phyloP scores from a whole-genome alignment of 2,329 filamentous ascomycete genomes.

The Apiospora koreana region DNA sequence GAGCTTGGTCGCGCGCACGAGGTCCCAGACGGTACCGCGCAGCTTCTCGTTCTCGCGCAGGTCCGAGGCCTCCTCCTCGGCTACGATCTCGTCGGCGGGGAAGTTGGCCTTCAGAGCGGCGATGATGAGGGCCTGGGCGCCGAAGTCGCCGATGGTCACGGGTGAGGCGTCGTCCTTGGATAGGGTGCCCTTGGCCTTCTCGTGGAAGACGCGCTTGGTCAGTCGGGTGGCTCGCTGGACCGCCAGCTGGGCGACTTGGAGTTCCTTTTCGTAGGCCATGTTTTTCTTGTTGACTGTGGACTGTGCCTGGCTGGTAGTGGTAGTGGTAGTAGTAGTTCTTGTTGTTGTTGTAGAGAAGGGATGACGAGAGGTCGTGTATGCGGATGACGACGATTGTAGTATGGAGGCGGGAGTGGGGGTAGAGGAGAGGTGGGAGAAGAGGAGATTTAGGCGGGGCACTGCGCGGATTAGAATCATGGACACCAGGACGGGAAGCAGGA shows the following conservation, averaged over 20 bases:
- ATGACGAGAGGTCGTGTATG: background rate
- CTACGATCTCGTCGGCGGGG: conserved; percentile 87
- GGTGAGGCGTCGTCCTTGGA: conserved; percentile 95
- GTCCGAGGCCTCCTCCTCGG: conserved; percentile 87
- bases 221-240: conserved; percentile 74
- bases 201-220: conserved; percentile 77
- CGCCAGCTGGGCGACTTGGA: conserved; percentile 72
- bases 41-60: conserved; percentile 72
- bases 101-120: conserved; percentile 86
- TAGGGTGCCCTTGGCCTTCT: conserved; percentile 91
- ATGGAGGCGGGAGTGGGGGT: conserved; percentile 20
- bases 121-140: conserved; percentile 95
- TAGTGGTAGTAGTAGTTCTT: conserved; percentile 9
- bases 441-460: conserved; percentile 12
- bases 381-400: background rate
- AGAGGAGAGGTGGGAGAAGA: conserved; percentile 7
- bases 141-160: conserved; percentile 97
- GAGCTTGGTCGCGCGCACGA: conserved; percentile 74
- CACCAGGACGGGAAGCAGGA: conserved; percentile 7
- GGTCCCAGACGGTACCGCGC: conserved; percentile 77
- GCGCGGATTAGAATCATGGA: conserved; percentile 12
- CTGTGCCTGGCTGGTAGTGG: background rate
- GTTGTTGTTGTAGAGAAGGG: conserved; percentile 14
- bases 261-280: conserved; percentile 64
- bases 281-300: conserved; percentile 26